Evolutionary conservation across 106 monocot genomes (phyloP).

Genomic region (Triglochin maritima): DNA sequence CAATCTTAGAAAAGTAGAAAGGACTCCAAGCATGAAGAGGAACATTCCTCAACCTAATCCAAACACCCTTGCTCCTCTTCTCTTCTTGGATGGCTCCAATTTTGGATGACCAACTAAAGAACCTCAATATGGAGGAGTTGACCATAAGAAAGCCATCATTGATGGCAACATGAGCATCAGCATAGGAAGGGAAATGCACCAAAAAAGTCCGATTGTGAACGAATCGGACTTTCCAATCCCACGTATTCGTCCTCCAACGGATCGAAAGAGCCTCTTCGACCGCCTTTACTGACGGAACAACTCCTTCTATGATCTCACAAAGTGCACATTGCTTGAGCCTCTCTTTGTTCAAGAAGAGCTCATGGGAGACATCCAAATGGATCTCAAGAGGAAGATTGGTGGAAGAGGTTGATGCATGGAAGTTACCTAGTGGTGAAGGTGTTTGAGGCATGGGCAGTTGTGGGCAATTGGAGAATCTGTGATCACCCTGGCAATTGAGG

Average conservation of each 20-base stretch:
- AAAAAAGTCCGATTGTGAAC: not conserved
- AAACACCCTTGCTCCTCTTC: not conserved
- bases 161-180: not conserved
- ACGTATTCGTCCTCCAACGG: not conserved
- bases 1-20: slow-evolving; percentile 2
- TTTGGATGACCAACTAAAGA: not conserved
- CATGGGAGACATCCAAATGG: slow-evolving; percentile 1
- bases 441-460: not conserved
- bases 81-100: not conserved
- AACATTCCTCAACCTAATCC: slow-evolving; percentile 1
- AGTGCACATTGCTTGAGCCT: not conserved
- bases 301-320: not conserved
- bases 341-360: slow-evolving; percentile 1
- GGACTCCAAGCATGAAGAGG: slow-evolving; percentile 3
- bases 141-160: not conserved
- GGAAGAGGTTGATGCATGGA: not conserved
- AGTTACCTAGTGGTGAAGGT: not conserved
- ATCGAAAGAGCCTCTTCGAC: not conserved
- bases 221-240: not conserved
- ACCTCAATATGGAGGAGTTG: not conserved
- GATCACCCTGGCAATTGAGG: not conserved
- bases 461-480: too few species aligned
- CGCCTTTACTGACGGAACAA: not conserved
- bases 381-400: not conserved
- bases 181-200: not conserved